phyloP scores from a whole-genome alignment of 1,284 basidiomycete genomes.

The Xerocomus nothofagi region DNA sequence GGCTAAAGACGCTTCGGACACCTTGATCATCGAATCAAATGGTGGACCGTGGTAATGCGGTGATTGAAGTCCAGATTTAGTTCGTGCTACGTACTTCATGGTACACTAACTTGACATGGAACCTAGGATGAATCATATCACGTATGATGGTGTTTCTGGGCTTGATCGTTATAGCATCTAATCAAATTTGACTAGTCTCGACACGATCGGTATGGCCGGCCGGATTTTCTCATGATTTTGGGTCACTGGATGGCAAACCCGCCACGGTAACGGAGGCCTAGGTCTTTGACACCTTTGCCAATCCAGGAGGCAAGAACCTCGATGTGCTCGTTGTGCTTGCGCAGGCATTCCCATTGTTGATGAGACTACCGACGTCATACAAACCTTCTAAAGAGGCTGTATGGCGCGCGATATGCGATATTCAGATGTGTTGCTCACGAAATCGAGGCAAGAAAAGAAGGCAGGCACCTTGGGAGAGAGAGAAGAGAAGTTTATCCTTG shows the following conservation, averaged over 20 bases:
- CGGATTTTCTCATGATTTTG: slow-evolving; percentile 61
- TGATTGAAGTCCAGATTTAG: slow-evolving; percentile 53
- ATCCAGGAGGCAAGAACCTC: slow-evolving; percentile 21
- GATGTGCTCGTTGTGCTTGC: slow-evolving; percentile 42
- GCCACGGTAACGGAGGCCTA: slow-evolving; percentile 45
- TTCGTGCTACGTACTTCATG: slow-evolving; percentile 1
- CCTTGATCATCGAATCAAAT: slow-evolving; percentile 41
- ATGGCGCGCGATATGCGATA: slow-evolving; percentile 42
- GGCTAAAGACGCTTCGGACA: slow-evolving; percentile 49
- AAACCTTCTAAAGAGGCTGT: slow-evolving; percentile 39
- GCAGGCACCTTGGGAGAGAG: slow-evolving; percentile 30
- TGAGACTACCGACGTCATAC: slow-evolving; percentile 44
- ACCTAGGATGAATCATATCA: slow-evolving; percentile 51
- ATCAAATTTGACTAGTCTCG: slow-evolving; percentile 44
- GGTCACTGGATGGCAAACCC: slow-evolving; percentile 48
- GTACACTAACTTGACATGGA: background rate
- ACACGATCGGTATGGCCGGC: slow-evolving; percentile 62
- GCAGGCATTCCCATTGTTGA: slow-evolving; percentile 43
- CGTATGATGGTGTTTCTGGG: slow-evolving; percentile 38
- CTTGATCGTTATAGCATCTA: background rate
- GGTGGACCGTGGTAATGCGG: slow-evolving; percentile 21
- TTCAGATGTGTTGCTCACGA: slow-evolving; percentile 46
- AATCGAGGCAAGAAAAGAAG: slow-evolving; percentile 43
- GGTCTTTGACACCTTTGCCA: slow-evolving; percentile 45
- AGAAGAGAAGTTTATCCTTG: slow-evolving; percentile 52